These are phyloP conservation scores for Medicago truncatula DNA, from an alignment of 306 rosid genomes.

Conservation along the genomic window DNA sequence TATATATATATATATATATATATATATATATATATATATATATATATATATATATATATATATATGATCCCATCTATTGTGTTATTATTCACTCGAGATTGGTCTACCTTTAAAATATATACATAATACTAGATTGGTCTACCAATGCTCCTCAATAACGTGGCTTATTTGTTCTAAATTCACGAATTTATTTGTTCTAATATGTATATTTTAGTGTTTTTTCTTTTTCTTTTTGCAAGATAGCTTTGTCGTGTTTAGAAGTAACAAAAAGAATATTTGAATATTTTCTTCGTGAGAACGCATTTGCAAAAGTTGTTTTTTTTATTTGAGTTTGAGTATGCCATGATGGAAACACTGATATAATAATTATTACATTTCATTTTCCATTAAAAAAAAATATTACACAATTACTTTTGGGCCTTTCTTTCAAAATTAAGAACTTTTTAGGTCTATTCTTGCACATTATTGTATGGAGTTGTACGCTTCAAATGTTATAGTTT, in stretches of 20 bases:
- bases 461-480: neutral
- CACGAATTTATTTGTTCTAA: too few species aligned
- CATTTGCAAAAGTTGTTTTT: neutral
- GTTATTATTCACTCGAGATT: too few species aligned
- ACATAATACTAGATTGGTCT: too few species aligned
- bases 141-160: too few species aligned
- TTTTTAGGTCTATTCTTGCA: neutral
- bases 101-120: too few species aligned
- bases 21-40: too few species aligned
- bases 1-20: too few species aligned
- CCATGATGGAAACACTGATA: neutral
- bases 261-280: neutral
- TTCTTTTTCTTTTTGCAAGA: neutral
- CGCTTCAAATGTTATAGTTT: conserved; percentile 6
- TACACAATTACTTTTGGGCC: neutral
- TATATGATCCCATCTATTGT: too few species aligned
- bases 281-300: neutral
- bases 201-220: neutral
- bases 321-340: conserved; percentile 14
- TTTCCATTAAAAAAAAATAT: neutral
- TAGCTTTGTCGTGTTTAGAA: neutral
- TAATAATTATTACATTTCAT: neutral
- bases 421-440: neutral
- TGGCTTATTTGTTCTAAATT: too few species aligned
- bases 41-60: too few species aligned